Base-by-base conservation (phyloP, 371 early-diverging fungal genomes). In the Rhizopus delemar region DNA sequence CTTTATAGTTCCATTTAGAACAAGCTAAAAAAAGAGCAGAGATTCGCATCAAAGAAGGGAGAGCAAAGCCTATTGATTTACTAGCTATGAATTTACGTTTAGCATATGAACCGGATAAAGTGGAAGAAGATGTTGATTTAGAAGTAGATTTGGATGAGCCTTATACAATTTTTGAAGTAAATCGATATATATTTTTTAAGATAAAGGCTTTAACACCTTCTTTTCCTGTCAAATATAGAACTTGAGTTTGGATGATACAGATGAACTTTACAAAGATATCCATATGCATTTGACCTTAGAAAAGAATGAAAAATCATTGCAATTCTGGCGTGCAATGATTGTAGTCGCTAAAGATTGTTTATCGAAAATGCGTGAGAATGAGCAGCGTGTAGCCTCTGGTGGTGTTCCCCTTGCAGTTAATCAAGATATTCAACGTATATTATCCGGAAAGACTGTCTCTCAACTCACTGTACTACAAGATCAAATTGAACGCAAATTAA, bases 61-160 rank as follows among this genome's bases (percentile, higher is more conserved):
- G 96, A 8, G 92, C 95, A 13, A 91, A 91, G 56, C 92, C 96
- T 0, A 92, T 97, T 59, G 97, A 97, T 71, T 77, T 93, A n/a
- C 66, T 96, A 51, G 95, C 95, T 4, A 90, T 94, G 82, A 93
- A 93, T 65, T 69, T 97, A 57, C 81, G 89, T 8, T 66, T 94
- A 16, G 90, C 91, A 0, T 75, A 86, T 39, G 89, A 89, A 60
- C 68, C 83, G 9, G 89, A 89, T 41, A 81, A 87, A 45, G 86
- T 87, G 0, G 87, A 87, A 50, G 88, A 90, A 22, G 81, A 86
- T 32, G 78, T 90, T 6, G 88, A 85, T 13, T 58, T 93, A 7
- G 92, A 94, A 52, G 83, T 95, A 55, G 93, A 92, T 65, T 73
- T 91, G 32, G 91, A 92, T 32, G 92, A 93, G 65, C 97, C 97